These are phyloP conservation scores for Hordeum marinum DNA, from an alignment of 176 grass and related monocot species.

Conservation along the genomic window DNA sequence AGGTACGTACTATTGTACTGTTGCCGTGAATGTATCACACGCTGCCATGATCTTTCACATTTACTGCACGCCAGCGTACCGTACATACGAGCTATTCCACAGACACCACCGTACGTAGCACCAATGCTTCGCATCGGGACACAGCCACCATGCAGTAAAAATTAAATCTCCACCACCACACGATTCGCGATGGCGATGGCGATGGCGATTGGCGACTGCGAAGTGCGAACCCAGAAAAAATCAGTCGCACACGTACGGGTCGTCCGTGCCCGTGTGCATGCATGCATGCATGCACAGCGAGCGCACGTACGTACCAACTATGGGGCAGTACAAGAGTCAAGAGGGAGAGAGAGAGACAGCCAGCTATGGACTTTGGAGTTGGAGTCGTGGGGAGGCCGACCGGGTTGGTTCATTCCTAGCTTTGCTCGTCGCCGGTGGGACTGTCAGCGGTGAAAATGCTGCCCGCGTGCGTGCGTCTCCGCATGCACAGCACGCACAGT, in stretches of 20 bases:
- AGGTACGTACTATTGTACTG: neutral
- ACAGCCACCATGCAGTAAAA: neutral
- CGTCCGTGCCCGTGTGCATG: neutral
- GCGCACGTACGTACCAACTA: neutral
- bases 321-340: neutral
- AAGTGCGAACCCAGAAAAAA: neutral
- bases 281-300: neutral
- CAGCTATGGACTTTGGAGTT: neutral
- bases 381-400: neutral
- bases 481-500: neutral
- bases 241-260: neutral
- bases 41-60: neutral
- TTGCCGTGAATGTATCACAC: neutral
- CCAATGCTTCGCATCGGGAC: neutral
- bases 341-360: neutral
- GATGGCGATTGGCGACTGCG: neutral
- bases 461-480: neutral
- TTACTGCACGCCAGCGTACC: neutral
- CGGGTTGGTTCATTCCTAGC: neutral
- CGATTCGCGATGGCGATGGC: neutral
- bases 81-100: neutral
- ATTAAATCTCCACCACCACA: neutral
- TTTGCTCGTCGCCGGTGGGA: neutral
- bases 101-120: neutral
- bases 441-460: neutral